A percentile compares a stretch with the other conserved stretches of the same genome.
These are phyloP conservation scores for Paragyromitra xinjiangensis DNA, from an alignment of 495 filamentous ascomycete genomes.

Conservation along the genomic window DNA sequence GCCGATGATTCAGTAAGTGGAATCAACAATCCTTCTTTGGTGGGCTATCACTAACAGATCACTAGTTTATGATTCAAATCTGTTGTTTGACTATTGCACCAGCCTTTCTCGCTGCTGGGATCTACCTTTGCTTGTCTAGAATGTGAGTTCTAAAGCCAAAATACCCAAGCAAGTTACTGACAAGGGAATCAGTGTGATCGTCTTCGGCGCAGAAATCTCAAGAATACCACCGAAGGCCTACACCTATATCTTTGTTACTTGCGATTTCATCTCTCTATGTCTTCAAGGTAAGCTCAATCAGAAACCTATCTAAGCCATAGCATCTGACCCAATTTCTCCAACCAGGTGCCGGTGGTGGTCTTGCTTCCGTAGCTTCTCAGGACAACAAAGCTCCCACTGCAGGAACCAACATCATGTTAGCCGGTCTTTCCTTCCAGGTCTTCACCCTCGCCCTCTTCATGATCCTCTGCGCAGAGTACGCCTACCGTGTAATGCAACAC, in stretches of 20 bases:
- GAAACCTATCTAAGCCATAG: neutral
- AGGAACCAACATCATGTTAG: conserved; percentile 74
- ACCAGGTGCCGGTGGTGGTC: conserved; percentile 63
- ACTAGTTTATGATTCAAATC: conserved; percentile 65
- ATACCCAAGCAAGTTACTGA: conserved; percentile 22
- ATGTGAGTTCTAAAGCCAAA: conserved; percentile 56
- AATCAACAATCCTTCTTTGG: neutral
- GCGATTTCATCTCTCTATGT: conserved; percentile 70
- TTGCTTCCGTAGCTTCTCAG: conserved; percentile 65
- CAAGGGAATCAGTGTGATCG: conserved; percentile 59
- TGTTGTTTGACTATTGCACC: conserved; percentile 72
- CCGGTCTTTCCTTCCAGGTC: conserved; percentile 69
- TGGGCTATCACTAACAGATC: neutral
- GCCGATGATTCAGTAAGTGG: conserved; percentile 40
- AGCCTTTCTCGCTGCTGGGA: conserved; percentile 70
- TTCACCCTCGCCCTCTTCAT: conserved; percentile 66
- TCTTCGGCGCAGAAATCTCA: conserved; percentile 70
- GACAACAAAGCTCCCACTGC: conserved; percentile 53
- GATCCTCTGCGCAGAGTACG: conserved; percentile 64
- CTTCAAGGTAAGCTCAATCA: conserved; percentile 64
- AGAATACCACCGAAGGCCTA: conserved; percentile 67
- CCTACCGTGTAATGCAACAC: conserved; percentile 56
- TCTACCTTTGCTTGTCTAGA: conserved; percentile 71
- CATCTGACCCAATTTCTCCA: neutral
- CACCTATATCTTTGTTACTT: conserved; percentile 68